Evolutionary conservation across 768 basidiomycete genomes (phyloP).

Genomic region (Rhizopogon roseolus): DNA sequence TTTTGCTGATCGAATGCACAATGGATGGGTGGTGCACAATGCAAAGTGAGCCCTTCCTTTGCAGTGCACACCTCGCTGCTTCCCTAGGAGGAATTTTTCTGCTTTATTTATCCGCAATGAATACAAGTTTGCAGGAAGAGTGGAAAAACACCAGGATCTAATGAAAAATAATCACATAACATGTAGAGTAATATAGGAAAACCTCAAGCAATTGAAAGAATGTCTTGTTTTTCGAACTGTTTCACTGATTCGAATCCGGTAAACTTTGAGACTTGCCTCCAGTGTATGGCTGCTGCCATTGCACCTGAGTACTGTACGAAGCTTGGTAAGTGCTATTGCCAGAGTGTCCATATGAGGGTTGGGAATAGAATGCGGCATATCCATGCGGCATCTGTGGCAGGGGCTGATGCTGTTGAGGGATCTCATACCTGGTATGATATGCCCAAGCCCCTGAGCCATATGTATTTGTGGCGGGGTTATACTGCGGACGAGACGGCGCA

Average conservation of each 20-base stretch:
- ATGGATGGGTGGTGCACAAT: too few relatives aligned
- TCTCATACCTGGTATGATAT: conserved; percentile 22
- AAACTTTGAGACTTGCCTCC: conserved; percentile 7
- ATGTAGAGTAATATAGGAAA: not conserved
- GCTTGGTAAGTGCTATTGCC: conserved; percentile 11
- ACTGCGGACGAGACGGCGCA: conserved; percentile 13
- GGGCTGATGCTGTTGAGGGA: conserved; percentile 16
- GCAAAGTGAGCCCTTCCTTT: too few relatives aligned
- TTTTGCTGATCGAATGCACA: too few relatives aligned
- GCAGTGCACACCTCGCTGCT: too few relatives aligned
- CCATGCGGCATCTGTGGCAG: conserved; percentile 9
- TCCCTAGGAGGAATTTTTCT: not conserved
- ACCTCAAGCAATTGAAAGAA: not conserved
- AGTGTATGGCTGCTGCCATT: conserved; percentile 32
- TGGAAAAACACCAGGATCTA: too few relatives aligned
- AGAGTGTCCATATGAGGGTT: not conserved
- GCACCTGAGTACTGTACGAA: conserved; percentile 21
- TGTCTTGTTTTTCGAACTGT: not conserved
- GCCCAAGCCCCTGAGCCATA: conserved; percentile 27
- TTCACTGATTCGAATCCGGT: not conserved
- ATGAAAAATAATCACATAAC: too few relatives aligned
- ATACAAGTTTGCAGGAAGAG: not conserved
- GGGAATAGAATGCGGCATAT: conserved; percentile 2
- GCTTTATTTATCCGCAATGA: not conserved
- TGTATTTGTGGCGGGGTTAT: conserved; percentile 12